Conservation (phyloP, 2,329 filamentous ascomycete species). For the Cytospora piceicola region DNA sequence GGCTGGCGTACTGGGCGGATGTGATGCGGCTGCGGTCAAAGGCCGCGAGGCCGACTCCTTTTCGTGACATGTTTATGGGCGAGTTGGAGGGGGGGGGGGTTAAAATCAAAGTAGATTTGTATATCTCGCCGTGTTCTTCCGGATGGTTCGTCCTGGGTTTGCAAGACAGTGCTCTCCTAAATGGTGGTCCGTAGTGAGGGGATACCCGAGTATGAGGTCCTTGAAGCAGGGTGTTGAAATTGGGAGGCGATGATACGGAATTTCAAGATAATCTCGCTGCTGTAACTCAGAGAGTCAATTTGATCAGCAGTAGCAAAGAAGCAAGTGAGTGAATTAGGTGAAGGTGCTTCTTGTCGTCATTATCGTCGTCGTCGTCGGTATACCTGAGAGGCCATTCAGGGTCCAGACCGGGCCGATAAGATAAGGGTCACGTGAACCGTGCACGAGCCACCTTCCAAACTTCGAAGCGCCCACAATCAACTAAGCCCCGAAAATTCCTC, state of each 20-base stretch:
- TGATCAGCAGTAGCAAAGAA: background rate
- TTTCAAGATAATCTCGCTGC: background rate
- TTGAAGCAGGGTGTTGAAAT: no score
- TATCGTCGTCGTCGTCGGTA: constrained; percentile 1
- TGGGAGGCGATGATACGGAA: background rate
- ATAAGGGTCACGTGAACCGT: constrained; percentile 28
- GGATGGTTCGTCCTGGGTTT: background rate
- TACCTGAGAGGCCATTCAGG: background rate
- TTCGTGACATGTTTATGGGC: constrained; percentile 62
- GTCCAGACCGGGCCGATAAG: constrained; percentile 2
- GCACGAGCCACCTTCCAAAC: background rate
- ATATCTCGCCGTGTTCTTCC: background rate
- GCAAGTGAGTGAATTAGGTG: background rate
- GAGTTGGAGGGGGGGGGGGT: background rate
- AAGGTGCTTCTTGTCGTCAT: background rate
- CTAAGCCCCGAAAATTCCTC: constrained; percentile 27
- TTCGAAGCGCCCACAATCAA: constrained; percentile 27
- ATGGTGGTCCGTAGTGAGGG: no score
- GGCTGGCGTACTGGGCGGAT: constrained; percentile 85
- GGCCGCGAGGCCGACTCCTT: constrained; percentile 87
- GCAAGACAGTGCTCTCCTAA: no score
- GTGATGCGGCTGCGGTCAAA: constrained; percentile 85
- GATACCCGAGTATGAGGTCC: no score
- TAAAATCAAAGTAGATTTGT: background rate
- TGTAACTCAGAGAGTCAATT: background rate